Percentiles rank a stretch among this genome's conserved stretches.
Conservation (phyloP, 2,329 filamentous ascomycete species). For the Fusarium redolens region DNA sequence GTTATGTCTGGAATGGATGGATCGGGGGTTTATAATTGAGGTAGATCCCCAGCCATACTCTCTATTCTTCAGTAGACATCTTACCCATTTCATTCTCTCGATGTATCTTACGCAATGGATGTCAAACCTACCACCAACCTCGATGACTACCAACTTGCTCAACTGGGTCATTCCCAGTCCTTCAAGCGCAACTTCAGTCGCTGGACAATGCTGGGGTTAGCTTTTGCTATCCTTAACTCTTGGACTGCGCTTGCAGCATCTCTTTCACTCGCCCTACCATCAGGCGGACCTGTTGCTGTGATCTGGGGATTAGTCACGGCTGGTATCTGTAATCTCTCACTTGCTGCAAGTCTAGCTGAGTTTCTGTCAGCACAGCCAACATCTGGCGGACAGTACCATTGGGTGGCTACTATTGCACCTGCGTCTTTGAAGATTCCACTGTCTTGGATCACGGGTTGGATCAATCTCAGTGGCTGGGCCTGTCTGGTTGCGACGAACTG, state of each 20-base stretch:
- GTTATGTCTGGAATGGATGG: not conserved
- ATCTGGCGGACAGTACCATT: slow-evolving; percentile 74
- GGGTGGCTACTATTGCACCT: slow-evolving; percentile 65
- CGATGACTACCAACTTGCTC: slow-evolving; percentile 34
- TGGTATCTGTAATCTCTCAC: slow-evolving; percentile 50
- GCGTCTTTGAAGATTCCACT: slow-evolving; percentile 34
- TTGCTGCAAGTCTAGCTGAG: slow-evolving; percentile 76
- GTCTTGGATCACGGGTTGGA: slow-evolving; percentile 63
- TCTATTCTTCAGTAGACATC: not conserved
- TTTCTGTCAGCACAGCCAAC: slow-evolving; percentile 73
- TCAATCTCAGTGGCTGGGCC: slow-evolving; percentile 74
- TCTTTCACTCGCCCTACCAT: slow-evolving; percentile 66
- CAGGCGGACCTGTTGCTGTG: slow-evolving; percentile 69
- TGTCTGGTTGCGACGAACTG: slow-evolving; percentile 75
- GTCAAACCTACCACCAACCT: slow-evolving; percentile 19
- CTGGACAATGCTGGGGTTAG: slow-evolving; percentile 55
- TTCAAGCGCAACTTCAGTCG: slow-evolving; percentile 36
- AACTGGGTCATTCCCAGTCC: slow-evolving; percentile 36
- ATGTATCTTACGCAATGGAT: not conserved
- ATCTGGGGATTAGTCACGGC: slow-evolving; percentile 68
- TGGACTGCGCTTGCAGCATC: slow-evolving; percentile 61
- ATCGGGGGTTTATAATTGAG: not conserved
- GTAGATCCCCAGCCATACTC: not conserved
- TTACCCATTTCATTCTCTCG: fast-evolving
- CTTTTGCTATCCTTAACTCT: slow-evolving; percentile 60